Evolutionary conservation across 78 protist species (phyloP).

Genomic region (Dictyostelium discoideum): dicty_2.7 NC_007090.3:1034001-1034500

Average conservation of each 20-base stretch:
- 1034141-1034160: neutral
- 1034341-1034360: constrained; percentile 6
- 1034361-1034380: neutral
- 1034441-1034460: neutral
- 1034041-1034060: constrained; percentile 8
- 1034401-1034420: neutral
- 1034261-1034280: neutral
- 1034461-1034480: neutral
- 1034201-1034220: neutral
- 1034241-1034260: neutral
- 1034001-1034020: neutral
- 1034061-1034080: neutral
- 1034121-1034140: neutral
- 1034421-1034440: neutral
- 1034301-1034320: neutral
- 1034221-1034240: neutral
- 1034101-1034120: neutral
- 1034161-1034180: neutral
- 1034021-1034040: neutral
- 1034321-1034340: constrained; percentile 7
- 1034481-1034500: neutral
- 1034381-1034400: neutral
- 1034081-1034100: neutral
- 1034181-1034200: neutral
- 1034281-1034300: neutral